Conservation (phyloP, 305 asterid genomes). For the Withania somnifera region DNA sequence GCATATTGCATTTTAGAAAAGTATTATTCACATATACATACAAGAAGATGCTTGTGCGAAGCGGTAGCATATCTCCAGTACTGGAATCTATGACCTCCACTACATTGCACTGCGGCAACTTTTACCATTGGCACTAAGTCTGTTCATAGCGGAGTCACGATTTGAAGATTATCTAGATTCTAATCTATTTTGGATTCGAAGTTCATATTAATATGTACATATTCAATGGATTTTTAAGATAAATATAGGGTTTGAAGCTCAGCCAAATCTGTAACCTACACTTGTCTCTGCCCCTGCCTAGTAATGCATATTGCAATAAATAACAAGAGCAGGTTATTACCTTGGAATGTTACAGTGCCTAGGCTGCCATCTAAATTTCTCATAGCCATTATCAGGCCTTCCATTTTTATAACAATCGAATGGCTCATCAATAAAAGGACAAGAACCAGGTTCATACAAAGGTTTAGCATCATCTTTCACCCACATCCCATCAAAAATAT, state of each 20-base stretch:
- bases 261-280: neutral
- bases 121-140: neutral
- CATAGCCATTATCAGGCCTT: conserved; percentile 28
- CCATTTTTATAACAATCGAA: conserved; percentile 37
- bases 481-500: conserved; percentile 46
- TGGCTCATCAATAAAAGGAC: conserved; percentile 35
- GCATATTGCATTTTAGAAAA: neutral
- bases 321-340: neutral
- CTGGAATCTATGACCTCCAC: neutral
- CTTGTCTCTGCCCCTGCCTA: neutral
- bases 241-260: neutral
- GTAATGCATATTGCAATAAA: neutral
- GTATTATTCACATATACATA: neutral
- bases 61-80: neutral
- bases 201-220: neutral
- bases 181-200: neutral
- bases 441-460: conserved; percentile 32
- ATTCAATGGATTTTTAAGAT: neutral
- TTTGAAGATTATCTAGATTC: neutral
- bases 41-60: neutral
- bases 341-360: conserved; percentile 33
- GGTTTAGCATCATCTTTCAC: conserved; percentile 36
- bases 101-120: neutral
- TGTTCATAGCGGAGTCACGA: neutral
- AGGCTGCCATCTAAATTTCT: conserved; percentile 45